phyloP scores from a whole-genome alignment of 1,284 basidiomycete species.

The Takashimella tepidaria region DNA sequence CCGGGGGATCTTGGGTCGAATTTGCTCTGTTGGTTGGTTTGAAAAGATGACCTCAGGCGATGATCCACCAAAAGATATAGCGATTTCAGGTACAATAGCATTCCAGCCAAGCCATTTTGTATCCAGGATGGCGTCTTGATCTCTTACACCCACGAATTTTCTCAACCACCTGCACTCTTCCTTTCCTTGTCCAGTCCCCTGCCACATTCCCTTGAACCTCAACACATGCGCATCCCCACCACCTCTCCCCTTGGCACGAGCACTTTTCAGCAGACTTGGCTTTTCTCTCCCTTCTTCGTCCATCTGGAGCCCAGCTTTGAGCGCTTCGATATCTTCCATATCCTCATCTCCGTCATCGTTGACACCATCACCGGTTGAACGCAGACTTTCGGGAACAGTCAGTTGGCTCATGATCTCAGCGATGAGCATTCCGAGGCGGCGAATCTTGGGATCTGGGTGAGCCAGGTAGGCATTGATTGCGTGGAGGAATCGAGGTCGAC shows the following conservation, averaged over 20 bases:
- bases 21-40: not conserved
- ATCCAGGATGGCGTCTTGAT: constrained; percentile 50
- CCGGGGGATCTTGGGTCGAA: not conserved
- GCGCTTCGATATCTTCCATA: constrained; percentile 36
- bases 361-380: constrained; percentile 5
- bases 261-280: not conserved
- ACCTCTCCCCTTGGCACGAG: constrained; percentile 2
- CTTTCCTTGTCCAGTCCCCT: constrained; percentile 65
- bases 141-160: constrained; percentile 52
- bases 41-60: not conserved
- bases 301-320: constrained; percentile 38
- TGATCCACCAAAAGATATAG: too few relatives aligned
- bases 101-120: constrained; percentile 29
- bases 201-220: constrained; percentile 62
- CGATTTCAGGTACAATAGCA: not conserved
- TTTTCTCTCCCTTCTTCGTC: constrained; percentile 24
- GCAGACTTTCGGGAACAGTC: constrained; percentile 17
- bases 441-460: constrained; percentile 69
- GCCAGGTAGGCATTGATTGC: constrained; percentile 70
- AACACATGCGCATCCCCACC: constrained; percentile 66
- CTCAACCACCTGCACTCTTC: constrained; percentile 62
- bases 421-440: constrained; percentile 87
- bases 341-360: constrained; percentile 7
- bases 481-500: constrained; percentile 61
- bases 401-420: constrained; percentile 61